These are phyloP conservation scores for Saccharata proteae DNA, from an alignment of 2,329 filamentous ascomycete genomes.

Conservation along the genomic window DNA sequence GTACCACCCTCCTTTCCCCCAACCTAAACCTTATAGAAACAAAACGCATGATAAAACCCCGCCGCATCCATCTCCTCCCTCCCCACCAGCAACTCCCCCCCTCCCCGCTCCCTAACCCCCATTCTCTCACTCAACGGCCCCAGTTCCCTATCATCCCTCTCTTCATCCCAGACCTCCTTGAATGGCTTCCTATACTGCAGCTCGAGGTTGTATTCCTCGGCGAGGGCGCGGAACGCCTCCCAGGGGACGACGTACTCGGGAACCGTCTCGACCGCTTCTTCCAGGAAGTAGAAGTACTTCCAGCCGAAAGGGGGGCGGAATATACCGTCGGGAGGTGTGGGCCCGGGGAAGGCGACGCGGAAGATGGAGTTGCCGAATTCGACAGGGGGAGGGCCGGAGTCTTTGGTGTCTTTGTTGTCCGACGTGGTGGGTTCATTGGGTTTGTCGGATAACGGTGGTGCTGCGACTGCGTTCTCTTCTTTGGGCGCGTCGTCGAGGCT, in stretches of 20 bases:
- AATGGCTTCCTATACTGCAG: slow-evolving; percentile 89
- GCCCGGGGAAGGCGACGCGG: slow-evolving; percentile 72
- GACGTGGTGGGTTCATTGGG: slow-evolving; percentile 13
- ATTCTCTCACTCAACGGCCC: slow-evolving; percentile 88
- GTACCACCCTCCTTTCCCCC: no score
- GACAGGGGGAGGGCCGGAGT: no score
- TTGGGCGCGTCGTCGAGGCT: slow-evolving; percentile 25
- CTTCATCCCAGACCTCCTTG: slow-evolving; percentile 78
- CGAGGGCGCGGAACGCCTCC: slow-evolving; percentile 91
- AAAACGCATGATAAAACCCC: slow-evolving; percentile 84
- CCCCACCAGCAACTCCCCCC: slow-evolving; percentile 56
- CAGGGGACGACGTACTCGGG: slow-evolving; percentile 97
- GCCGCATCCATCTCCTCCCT: slow-evolving; percentile 88
- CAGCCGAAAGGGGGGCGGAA: slow-evolving; percentile 94
- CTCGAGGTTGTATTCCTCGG: slow-evolving; percentile 94
- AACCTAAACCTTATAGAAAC: slow-evolving; percentile 90
- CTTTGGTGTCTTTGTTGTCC: slow-evolving; percentile 35
- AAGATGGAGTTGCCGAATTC: slow-evolving; percentile 95
- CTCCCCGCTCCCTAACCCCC: slow-evolving; percentile 67
- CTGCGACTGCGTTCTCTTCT: slow-evolving; percentile 22
- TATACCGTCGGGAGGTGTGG: slow-evolving; percentile 72
- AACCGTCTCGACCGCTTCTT: slow-evolving; percentile 90
- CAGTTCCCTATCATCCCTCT: slow-evolving; percentile 72
- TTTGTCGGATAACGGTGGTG: slow-evolving; percentile 13
- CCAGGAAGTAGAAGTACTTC: slow-evolving; percentile 95